Conservation (phyloP, 2,329 filamentous ascomycete species). For the Coniochaeta sp. region DNA sequence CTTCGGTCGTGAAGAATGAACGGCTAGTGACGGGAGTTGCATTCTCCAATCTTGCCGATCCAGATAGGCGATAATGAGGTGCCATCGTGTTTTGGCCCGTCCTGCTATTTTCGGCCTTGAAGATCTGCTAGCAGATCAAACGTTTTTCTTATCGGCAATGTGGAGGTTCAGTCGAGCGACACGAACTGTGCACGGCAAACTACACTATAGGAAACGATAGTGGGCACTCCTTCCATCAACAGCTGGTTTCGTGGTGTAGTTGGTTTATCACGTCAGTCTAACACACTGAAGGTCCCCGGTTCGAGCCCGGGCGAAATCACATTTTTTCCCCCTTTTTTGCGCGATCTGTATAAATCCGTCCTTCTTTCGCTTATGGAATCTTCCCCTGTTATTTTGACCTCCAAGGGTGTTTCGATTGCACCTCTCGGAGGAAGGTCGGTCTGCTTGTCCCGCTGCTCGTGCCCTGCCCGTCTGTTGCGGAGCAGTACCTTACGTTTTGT, state of each 20-base stretch:
- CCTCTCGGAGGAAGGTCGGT: background rate
- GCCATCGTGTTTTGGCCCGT: no score
- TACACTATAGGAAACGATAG: background rate
- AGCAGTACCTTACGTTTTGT: background rate
- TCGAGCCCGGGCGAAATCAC: constrained; percentile 1
- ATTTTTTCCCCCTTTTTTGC: no score
- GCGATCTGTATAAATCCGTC: no score
- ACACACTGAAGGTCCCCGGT: constrained; percentile 1
- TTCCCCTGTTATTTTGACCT: no score
- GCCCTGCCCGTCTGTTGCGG: no score
- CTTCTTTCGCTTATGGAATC: no score
- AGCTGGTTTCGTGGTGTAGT: background rate
- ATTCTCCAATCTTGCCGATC: background rate
- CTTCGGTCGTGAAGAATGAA: no score
- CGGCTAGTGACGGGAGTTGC: no score
- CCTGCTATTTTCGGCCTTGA: background rate
- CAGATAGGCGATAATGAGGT: background rate
- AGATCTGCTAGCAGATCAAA: background rate
- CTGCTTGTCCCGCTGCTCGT: no score
- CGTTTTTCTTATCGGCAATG: background rate
- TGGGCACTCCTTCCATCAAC: background rate
- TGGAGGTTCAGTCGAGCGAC: background rate
- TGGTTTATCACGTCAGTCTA: constrained; percentile 1
- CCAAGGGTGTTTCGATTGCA: no score
- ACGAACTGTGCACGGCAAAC: no score